Evolutionary conservation across 805 yeast genomes (phyloP), one percentile per base, ranked within the genome.

Genomic region (Candida wancherniae): DNA sequence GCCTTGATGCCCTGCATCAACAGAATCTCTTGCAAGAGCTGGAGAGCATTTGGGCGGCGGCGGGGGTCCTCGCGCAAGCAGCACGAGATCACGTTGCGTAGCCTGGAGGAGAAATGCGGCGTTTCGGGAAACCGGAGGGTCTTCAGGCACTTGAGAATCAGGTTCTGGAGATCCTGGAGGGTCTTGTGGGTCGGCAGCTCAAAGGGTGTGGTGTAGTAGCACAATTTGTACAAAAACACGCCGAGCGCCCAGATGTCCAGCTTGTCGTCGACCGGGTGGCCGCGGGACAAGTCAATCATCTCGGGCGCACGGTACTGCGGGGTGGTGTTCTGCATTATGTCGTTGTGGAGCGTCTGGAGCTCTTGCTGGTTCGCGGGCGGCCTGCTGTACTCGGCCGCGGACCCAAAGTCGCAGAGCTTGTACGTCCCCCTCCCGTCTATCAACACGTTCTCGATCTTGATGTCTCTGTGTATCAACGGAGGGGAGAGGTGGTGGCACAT

Each of bases 191-290:
- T 35, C 1, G 58, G 57, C 57, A 53, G 63, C 53, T 84, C 94
- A 50, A 84, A 84, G 0, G 94, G 94, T 0, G 94, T 84, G 1
- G 84, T 83, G 47, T 80, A 84, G 54, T 80, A 84, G 49, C 92
- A 81, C 28, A 84, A 51, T 51, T 84, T 84, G 61, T 83, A 84
- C 19, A 84, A 55, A 41, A 83, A 80, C 16, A 83, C 74, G 9
- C 94, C 94, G 20, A 84, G 53, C 0, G 94, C 94, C 94, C 94
- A 84, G 14, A 84, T 72, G 53, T 84, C 94, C 30, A 85, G 75
- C 53, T 84, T 84, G 51, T 84, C 92, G 55, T 83, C 84, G 29
- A 84, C 77, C 9, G 90, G 81, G 35, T 72, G 69, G 3, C 84
- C 77, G 36, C 74, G 68, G 29, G 74, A 69, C 19, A 84, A 61